These are phyloP conservation scores for Aurifilum marmelostoma DNA, from an alignment of 2,329 filamentous ascomycete species.

Conservation along the genomic window DNA sequence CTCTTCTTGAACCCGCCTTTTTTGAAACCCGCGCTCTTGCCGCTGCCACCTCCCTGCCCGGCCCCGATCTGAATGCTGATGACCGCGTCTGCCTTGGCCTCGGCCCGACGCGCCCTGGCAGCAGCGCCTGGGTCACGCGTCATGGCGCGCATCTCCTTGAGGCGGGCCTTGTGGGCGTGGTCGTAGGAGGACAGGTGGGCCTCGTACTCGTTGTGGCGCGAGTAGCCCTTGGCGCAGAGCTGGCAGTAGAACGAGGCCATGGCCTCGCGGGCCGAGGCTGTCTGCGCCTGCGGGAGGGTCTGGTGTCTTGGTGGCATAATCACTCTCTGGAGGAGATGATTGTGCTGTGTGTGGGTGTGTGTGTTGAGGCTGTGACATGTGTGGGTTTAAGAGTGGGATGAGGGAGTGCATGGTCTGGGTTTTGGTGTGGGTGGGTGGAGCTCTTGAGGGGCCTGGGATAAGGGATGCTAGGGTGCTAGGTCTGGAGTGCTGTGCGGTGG, in stretches of 20 bases:
- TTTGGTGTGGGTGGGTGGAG: conserved; percentile 46
- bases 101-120: conserved; percentile 67
- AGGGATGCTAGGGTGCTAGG: too few relatives aligned
- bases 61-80: conserved; percentile 67
- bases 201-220: conserved; percentile 94
- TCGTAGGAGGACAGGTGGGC: conserved; percentile 93
- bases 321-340: background rate
- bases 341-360: background rate
- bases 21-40: conserved; percentile 60
- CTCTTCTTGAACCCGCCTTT: conserved; percentile 79
- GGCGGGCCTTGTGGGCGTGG: conserved; percentile 89
- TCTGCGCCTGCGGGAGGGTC: conserved; percentile 61
- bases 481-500: background rate
- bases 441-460: too few relatives aligned
- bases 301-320: conserved; percentile 51
- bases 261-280: conserved; percentile 71
- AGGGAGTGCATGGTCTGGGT: background rate
- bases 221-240: conserved; percentile 92
- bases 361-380: background rate
- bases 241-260: conserved; percentile 82
- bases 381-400: background rate
- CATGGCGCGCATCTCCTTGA: conserved; percentile 87
- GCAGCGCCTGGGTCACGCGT: conserved; percentile 70
- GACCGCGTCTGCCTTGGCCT: conserved; percentile 70
- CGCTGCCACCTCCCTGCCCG: conserved; percentile 33